Conservation (phyloP, 257 asterid species). For the Hygrophila difformis region DNA sequence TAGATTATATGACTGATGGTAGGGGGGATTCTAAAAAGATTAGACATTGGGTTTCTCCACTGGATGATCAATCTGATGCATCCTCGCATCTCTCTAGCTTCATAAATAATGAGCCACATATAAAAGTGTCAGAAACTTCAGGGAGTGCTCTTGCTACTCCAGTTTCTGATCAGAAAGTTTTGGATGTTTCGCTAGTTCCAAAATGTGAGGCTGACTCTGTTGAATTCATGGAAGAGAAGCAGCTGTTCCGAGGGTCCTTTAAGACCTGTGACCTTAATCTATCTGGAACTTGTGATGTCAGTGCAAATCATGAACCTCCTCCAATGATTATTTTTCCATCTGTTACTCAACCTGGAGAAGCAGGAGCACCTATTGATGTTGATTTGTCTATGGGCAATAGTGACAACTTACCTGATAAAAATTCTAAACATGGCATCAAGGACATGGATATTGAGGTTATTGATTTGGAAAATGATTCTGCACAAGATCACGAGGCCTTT, state of each 20-base stretch:
- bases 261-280: slow-evolving; percentile 89
- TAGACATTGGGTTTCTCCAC: no score
- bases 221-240: no score
- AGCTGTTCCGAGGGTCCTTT: slow-evolving; percentile 60
- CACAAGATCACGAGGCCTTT: slow-evolving; percentile 42
- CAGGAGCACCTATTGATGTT: slow-evolving; percentile 41
- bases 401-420: slow-evolving; percentile 13
- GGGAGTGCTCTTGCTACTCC: no score
- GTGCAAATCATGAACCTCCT: slow-evolving; percentile 33
- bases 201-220: no score
- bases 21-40: no score
- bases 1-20: no score
- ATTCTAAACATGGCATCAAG: slow-evolving; percentile 30
- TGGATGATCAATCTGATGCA: no score
- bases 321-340: slow-evolving; percentile 36
- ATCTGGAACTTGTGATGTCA: slow-evolving; percentile 29
- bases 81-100: no score
- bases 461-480: slow-evolving; percentile 82
- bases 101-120: no score
- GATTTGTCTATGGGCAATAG: slow-evolving; percentile 62
- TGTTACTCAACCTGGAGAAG: slow-evolving; percentile 29
- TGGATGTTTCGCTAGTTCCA: no score
- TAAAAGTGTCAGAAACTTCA: no score
- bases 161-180: no score
- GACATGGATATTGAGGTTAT: slow-evolving; percentile 74